phyloP scores from a whole-genome alignment of 129 eudicot species.

The Flaveria trinervia region DNA sequence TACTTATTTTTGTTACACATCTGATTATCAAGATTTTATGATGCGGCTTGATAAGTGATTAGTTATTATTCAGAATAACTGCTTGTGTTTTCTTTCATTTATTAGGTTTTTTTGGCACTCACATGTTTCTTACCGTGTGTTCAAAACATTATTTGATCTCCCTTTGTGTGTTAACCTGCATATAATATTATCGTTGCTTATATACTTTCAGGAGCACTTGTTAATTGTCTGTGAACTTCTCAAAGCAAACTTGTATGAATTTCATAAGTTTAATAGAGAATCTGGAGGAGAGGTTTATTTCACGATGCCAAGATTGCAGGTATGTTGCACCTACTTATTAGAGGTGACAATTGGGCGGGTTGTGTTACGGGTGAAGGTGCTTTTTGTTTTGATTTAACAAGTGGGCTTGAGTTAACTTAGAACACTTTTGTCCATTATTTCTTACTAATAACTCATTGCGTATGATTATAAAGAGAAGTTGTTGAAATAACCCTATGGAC shows the following conservation, averaged over 20 bases:
- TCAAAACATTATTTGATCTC: constrained; percentile 3
- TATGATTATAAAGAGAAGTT: not conserved
- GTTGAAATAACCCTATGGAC: not conserved
- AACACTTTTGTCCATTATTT: not conserved
- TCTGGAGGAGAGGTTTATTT: constrained; percentile 99
- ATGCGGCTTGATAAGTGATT: not conserved
- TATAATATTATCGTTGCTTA: constrained; percentile 24
- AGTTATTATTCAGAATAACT: not conserved
- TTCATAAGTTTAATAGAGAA: constrained; percentile 95
- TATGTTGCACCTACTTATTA: constrained; percentile 30
- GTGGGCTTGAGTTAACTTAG: not conserved
- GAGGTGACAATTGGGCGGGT: constrained; percentile 13
- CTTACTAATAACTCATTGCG: not conserved
- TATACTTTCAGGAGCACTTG: constrained; percentile 79
- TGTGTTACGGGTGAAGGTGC: not conserved
- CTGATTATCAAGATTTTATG: constrained; percentile 4
- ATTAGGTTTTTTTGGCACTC: not conserved
- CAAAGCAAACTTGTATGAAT: constrained; percentile 94
- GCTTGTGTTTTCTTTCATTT: constrained; percentile 11
- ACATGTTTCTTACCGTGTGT: constrained; percentile 14
- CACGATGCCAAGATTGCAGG: constrained; percentile 99
- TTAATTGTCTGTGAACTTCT: constrained; percentile 97
- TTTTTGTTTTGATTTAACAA: not conserved
- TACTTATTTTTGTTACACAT: not conserved
- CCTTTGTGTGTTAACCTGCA: constrained; percentile 27